Evolutionary conservation across 345 rosid genomes (phyloP), one percentile per base, ranked within the genome.

Genomic region (Carallia pectinifolia): DNA sequence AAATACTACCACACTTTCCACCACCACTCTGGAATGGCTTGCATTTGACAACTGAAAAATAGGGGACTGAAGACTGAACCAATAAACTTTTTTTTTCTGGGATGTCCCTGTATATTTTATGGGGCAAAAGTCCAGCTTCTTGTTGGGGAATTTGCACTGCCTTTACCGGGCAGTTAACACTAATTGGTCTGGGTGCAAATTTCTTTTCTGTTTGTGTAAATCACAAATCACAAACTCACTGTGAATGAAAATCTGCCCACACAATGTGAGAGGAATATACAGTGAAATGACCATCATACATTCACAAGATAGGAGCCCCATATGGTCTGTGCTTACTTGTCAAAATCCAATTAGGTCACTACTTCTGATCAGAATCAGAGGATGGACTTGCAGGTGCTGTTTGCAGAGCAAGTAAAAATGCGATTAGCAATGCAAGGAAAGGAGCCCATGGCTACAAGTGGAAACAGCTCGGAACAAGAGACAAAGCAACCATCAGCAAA

Each of bases 381-480:
- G 64, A 39, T 37, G 62, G 16, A 50, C 34, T 70, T 74, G 84
- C 89, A 90, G 89, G 94, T 85, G 52, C 75, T 89, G 67, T 90
- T 94, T 80, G 81, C 93, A 3, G 93, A 91, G 80, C 97, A 94
- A 86, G 73, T 85, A 53, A 94, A 94, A 82, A 85, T 94, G 88
- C 87, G 90, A 79, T 61, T 74, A 79, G 79, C 81, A 75, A 79
- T 87, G 90, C 81, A 81, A 77, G 90, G 78, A 10, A 89, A 88
- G 78, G 86, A 84, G 61, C 71, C 76, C 38, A 80, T 65, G 68
- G 74, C 76, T 38, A 80, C 69, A 70, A 69, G 65, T 16, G 81
- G 61, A 31, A 81, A 86, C 62, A 83, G 59, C 30, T 76, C 84
- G 4, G 83, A 83, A 64, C 83, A 75, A 52, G 87, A 85, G 68